Evolutionary conservation across 805 yeast genomes (phyloP), one percentile per base, ranked within the genome.

Genomic region (Candida methanosorbosa): DNA sequence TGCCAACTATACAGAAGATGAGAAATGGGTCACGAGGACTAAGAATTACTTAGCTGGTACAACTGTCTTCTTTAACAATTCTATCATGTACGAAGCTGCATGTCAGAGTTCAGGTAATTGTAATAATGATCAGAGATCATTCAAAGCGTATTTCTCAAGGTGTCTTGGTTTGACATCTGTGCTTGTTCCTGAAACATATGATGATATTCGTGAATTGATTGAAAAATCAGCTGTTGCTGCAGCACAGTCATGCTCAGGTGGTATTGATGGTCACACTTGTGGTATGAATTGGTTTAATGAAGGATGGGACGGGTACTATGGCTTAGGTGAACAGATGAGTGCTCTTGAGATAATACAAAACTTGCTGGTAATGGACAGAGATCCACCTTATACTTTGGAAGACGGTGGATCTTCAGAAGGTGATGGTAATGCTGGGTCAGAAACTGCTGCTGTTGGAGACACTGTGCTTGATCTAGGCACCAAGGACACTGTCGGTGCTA

Each of bases 111-210:
- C 62, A 2, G 54, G 52, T 9, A 64, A 68, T 27, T 88, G 97
- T 65, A 74, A 85, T 58, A 79, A 74, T 36, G 97, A 88, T 64
- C 95, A 88, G 65, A 69, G 95, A 39, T 76, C 92, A n/a, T 88
- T 90, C 70, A 85, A 83, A 63, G 95, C 95, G 1, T 82, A 80
- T 46, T 70, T 84, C 46, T 54, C 86, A 2, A 66, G 95, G 37
- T 78, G 78, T 54, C 56, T 88, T 52, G 92, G 88, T 2, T 59
- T 74, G 35, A 80, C 95, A 1, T 77, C 90, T 0, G 67, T 73
- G 33, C 58, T 90, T 55, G 80, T 74, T 2, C 94, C 95, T 5
- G 62, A 61, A 17, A 61, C 74, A 1, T 50, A 53, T 25, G 59
- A 58, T 27, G 45, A 49, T 3, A 63, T 73, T 34, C 51, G 56